These are phyloP conservation scores for Eucalyptus grandis DNA, from an alignment of 345 rosid species.

Conservation along the genomic window DNA sequence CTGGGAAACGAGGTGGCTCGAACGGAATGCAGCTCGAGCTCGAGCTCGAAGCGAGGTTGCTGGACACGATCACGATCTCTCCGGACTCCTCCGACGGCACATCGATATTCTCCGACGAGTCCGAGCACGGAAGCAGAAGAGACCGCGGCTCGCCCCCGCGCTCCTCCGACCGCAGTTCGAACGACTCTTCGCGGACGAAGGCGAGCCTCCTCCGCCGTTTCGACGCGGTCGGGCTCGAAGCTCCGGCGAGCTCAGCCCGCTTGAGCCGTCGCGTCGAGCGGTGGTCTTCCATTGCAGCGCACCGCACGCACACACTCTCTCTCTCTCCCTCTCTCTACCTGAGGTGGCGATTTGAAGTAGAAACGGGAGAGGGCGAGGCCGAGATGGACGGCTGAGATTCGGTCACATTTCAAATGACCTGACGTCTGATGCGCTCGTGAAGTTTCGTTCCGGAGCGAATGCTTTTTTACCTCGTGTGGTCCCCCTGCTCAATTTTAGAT, in stretches of 20 bases:
- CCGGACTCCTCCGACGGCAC: neutral
- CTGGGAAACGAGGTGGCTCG: neutral
- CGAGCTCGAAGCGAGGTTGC: neutral
- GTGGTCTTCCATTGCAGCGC: neutral
- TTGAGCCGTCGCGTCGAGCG: neutral
- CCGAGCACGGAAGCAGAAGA: neutral
- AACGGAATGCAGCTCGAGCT: neutral
- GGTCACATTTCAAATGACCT: neutral
- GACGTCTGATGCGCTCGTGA: neutral
- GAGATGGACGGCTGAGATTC: neutral
- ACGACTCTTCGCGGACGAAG: neutral
- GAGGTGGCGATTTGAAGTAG: neutral
- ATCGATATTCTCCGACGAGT: neutral
- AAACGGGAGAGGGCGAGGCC: neutral
- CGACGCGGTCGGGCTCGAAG: neutral
- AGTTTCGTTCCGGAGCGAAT: neutral
- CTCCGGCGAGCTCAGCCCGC: neutral
- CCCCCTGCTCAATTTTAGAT: neutral
- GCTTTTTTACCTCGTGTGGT: neutral
- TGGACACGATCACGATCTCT: neutral
- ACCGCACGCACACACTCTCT: neutral
- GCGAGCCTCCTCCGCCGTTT: neutral
- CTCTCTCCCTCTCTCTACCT: neutral
- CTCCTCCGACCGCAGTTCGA: neutral
- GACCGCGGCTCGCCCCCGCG: neutral